Percentiles rank a stretch among this genome's conserved stretches.
Conservation (phyloP, 169 alveolate species). For the Prorocentrum cordatum region DNA sequence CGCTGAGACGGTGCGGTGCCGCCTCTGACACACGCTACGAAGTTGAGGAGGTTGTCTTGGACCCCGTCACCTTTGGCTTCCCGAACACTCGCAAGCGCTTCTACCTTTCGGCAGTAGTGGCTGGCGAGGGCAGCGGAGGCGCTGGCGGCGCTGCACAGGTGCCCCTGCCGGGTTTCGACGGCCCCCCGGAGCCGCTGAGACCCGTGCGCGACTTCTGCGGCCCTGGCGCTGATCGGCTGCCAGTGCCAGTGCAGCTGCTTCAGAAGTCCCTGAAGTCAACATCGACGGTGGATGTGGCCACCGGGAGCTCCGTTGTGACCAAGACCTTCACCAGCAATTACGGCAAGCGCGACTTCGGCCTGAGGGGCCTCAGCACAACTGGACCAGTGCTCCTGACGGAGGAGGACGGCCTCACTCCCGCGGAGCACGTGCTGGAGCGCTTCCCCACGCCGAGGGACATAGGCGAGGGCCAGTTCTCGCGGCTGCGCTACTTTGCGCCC, state of each 20-base stretch:
- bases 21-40: too few relatives aligned
- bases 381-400: conserved; percentile 2
- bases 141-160: neutral
- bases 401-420: neutral
- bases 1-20: neutral
- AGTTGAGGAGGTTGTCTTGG: neutral
- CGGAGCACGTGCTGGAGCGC: neutral
- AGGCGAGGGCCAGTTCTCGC: neutral
- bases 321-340: conserved; percentile 30
- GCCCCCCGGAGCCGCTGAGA: neutral
- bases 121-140: neutral
- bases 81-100: conserved; percentile 35
- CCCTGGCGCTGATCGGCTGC: neutral
- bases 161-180: neutral
- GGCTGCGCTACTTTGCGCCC: neutral
- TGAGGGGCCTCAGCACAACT: conserved; percentile 1
- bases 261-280: neutral
- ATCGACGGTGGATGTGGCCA: neutral
- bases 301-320: neutral
- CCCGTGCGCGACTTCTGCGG: neutral
- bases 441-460: neutral
- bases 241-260: neutral
- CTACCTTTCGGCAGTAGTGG: neutral
- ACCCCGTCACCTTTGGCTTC: conserved; percentile 1
- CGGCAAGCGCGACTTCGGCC: conserved; percentile 9